Evolutionary conservation across 371 early-diverging fungal species (phyloP).

Genomic region (Zancudomyces culisetae): DNA sequence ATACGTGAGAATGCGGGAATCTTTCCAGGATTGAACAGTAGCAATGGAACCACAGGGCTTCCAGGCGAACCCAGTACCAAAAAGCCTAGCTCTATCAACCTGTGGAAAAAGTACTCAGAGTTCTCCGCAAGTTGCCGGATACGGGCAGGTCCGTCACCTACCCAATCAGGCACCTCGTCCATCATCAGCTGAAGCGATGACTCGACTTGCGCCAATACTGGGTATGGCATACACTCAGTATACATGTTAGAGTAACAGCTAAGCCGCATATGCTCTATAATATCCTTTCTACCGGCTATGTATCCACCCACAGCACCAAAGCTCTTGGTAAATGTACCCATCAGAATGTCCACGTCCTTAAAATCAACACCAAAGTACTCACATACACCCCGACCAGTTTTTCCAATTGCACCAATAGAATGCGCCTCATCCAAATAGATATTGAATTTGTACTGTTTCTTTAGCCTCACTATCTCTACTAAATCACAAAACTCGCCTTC

Average conservation of each 20-base stretch:
- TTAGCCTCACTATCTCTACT: conserved; percentile 78
- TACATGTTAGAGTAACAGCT: conserved; percentile 67
- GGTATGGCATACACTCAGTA: conserved; percentile 84
- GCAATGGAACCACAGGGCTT: conserved; percentile 93
- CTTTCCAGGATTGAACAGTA: conserved; percentile 96
- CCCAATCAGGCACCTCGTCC: conserved; percentile 62
- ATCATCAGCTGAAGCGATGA: conserved; percentile 78
- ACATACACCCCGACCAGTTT: conserved; percentile 91
- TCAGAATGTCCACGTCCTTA: conserved; percentile 82
- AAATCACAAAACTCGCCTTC: conserved; percentile 91
- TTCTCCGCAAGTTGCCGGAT: conserved; percentile 77
- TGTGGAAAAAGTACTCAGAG: conserved; percentile 61
- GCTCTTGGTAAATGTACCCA: conserved; percentile 99
- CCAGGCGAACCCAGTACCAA: conserved; percentile 87
- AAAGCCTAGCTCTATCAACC: conserved; percentile 78
- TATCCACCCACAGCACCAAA: conserved; percentile 99
- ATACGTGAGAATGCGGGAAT: conserved; percentile 93
- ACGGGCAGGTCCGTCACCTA: conserved; percentile 52
- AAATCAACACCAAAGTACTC: conserved; percentile 89
- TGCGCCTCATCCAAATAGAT: conserved; percentile 99
- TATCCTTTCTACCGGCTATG: conserved; percentile 63
- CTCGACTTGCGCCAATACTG: conserved; percentile 84
- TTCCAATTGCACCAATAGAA: conserved; percentile 94
- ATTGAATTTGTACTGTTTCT: conserved; percentile 94
- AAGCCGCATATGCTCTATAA: conserved; percentile 73